These are phyloP conservation scores for Geum urbanum DNA, from an alignment of 306 rosid species.

Conservation along the genomic window DNA sequence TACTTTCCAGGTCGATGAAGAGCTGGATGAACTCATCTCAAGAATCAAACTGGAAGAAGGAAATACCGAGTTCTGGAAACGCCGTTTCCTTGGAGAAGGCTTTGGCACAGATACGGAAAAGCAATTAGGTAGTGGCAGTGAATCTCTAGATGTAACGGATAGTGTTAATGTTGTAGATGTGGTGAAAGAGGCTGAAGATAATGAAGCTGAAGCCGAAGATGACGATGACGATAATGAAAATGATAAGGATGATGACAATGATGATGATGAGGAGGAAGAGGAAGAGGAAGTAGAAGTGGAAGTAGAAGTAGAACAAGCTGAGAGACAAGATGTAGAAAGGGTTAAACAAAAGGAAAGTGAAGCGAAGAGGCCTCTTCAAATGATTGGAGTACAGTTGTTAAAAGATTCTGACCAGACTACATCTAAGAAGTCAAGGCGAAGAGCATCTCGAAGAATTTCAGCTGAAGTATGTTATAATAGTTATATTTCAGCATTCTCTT, in stretches of 20 bases:
- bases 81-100: conserved; percentile 87
- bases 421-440: conserved; percentile 64
- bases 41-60: conserved; percentile 82
- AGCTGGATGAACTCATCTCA: conserved; percentile 77
- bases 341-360: conserved; percentile 75
- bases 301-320: conserved; percentile 64
- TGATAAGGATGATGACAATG: conserved; percentile 14
- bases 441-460: conserved; percentile 33
- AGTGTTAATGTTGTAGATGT: conserved; percentile 52
- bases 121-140: conserved; percentile 30
- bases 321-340: conserved; percentile 68
- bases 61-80: conserved; percentile 89
- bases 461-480: conserved; percentile 52
- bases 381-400: conserved; percentile 90
- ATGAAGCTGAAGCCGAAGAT: conserved; percentile 50
- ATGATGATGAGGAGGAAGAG: conserved; percentile 33
- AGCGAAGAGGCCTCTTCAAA: conserved; percentile 85
- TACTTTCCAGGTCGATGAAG: conserved; percentile 77
- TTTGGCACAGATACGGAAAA: conserved; percentile 42
- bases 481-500: neutral
- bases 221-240: conserved; percentile 67
- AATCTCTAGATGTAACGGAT: conserved; percentile 48
- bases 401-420: conserved; percentile 66
- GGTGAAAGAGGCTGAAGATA: conserved; percentile 69
- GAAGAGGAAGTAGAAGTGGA: conserved; percentile 58